Evolutionary conservation across 2,329 filamentous ascomycete species (phyloP), one percentile per base, ranked within the genome.

Genomic region (Beauveria sp.): DNA sequence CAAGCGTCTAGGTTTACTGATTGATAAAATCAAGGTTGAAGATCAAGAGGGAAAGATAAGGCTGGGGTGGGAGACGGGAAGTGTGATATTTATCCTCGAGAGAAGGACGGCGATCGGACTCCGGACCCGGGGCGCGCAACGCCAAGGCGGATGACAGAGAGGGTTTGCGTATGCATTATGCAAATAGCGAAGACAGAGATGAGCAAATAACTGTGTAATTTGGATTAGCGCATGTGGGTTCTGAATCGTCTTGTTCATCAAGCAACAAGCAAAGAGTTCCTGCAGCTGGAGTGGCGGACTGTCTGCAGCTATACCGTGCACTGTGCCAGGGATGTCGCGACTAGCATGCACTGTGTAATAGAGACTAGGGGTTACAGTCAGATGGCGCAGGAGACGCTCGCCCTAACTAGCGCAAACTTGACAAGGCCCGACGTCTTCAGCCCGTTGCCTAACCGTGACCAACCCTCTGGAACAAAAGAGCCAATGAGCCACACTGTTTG

Each of bases 171-270:
- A 24, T 20, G 45, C 16, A 38, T 42, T 62, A 62, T 62, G 60
- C 60, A 62, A 56, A 51, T 62, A 62, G 46, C 48, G 52, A 62
- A 57, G 38, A n/a, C 16, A 34, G 45, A 54, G 22, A 31, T 45
- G 42, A 14, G 51, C 12, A 46, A 56, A 26, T 49, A n/a, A 5
- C n/a, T 28, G 52, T 45, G 18, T 53, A 28, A 53, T 62, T 46
- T 48, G 60, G 60, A 58, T 62, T 58, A 62, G 60, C 48, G 60
- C 60, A 62, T 58, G 60, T 62, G 60, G 60, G 60, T 42, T 58
- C 38, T 16, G 50, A 26, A 28, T 26, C 22, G 46, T 45, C 18
- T 46, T 51, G 56, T 40, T 43, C 5, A 59, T 42, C 28, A 59
- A 42, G 16, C 16, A 28, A 12, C 28, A 59, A 42, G 9, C 9